A percentile compares a stretch with the other conserved stretches of the same genome.
These are phyloP conservation scores for Lepidium didymum DNA, from an alignment of 345 rosid genomes.

Conservation along the genomic window DNA sequence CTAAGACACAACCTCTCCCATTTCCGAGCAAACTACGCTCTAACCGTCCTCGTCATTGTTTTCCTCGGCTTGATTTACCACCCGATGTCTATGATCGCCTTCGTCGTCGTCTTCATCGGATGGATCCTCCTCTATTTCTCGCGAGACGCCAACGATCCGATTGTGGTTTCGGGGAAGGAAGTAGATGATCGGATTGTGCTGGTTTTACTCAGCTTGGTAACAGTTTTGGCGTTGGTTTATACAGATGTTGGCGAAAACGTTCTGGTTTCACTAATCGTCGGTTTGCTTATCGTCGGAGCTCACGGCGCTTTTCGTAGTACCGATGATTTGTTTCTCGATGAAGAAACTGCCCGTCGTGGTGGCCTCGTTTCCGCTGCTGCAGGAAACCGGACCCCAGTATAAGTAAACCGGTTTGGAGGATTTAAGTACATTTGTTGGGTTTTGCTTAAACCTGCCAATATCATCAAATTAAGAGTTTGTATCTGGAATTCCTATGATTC, in stretches of 20 bases:
- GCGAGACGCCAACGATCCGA: conserved; percentile 42
- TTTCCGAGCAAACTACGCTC: conserved; percentile 73
- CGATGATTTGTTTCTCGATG: conserved; percentile 69
- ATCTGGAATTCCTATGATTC: background rate
- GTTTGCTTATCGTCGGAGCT: conserved; percentile 45
- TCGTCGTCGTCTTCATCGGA: conserved; percentile 47
- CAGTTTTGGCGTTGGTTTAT: conserved; percentile 58
- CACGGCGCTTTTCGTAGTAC: conserved; percentile 60
- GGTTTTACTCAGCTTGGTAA: conserved; percentile 44
- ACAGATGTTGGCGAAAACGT: conserved; percentile 77
- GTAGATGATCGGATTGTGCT: conserved; percentile 59
- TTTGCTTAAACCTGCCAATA: background rate
- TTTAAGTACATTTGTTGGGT: background rate
- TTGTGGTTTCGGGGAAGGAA: conserved; percentile 37
- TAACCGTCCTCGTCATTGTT: conserved; percentile 45
- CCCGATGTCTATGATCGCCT: conserved; percentile 67
- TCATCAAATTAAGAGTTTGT: background rate
- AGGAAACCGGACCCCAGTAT: conserved; percentile 50
- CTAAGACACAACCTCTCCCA: conserved; percentile 44
- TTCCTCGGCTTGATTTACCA: conserved; percentile 77
- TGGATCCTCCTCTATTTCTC: conserved; percentile 80
- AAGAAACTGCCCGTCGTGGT: conserved; percentile 50
- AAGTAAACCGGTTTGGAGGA: conserved; percentile 10
- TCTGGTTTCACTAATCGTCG: conserved; percentile 53
- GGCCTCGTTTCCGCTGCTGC: conserved; percentile 59